phyloP scores from a whole-genome alignment of 2,329 filamentous ascomycete species.

The Pyricularia sp. region DNA sequence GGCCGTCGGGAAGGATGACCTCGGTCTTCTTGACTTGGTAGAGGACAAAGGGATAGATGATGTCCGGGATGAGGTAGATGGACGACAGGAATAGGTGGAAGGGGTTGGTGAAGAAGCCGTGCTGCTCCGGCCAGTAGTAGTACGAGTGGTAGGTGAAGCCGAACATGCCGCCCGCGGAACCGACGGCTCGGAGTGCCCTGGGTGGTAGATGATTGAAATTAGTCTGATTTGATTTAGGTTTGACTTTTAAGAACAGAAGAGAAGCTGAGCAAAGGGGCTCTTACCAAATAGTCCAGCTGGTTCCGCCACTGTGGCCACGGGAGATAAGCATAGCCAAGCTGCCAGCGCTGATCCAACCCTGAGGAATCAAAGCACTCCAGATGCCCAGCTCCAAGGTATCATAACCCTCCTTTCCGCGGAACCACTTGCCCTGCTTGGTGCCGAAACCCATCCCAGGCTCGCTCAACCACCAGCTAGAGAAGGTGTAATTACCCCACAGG shows the following conservation, averaged over 20 bases:
- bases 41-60: conserved; percentile 30
- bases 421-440: conserved; percentile 35
- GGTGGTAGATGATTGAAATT: not conserved
- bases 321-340: conserved; percentile 33
- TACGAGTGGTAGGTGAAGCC: conserved; percentile 29
- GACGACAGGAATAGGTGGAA: conserved; percentile 31
- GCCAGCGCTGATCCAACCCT: conserved; percentile 29
- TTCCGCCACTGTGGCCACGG: conserved; percentile 36
- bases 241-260: not conserved
- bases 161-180: conserved; percentile 31
- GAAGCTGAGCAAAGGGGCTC: conserved; percentile 12
- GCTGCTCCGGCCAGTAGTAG: conserved; percentile 41
- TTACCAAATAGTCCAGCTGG: conserved; percentile 39
- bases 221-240: not conserved
- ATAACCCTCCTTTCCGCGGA: conserved; percentile 26
- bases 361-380: conserved; percentile 35
- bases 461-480: conserved; percentile 38
- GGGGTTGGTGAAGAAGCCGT: conserved; percentile 34
- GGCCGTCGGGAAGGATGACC: conserved; percentile 3
- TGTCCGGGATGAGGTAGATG: conserved; percentile 29
- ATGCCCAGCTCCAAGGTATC: conserved; percentile 41
- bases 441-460: conserved; percentile 25
- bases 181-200: conserved; percentile 33
- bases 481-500: conserved; percentile 27
- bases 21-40: conserved; percentile 3